Evolutionary conservation across 2,329 filamentous ascomycete species (phyloP).

Genomic region (Aspergillus ruber): DNA sequence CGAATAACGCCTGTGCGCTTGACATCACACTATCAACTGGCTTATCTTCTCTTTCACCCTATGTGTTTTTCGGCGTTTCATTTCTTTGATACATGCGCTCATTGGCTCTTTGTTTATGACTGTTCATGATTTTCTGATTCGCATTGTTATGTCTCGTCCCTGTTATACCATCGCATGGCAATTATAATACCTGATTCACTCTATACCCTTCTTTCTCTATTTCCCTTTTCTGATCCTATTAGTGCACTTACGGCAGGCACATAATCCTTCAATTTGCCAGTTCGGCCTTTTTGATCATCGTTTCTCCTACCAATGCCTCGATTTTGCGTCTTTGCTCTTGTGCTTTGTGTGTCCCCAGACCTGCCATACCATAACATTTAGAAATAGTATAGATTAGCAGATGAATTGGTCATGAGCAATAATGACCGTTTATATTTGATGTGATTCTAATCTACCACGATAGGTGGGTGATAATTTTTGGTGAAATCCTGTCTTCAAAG

Average conservation of each 20-base stretch:
- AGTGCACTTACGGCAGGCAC: slow-evolving; percentile 1
- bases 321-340: background rate
- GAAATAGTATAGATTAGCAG: slow-evolving; percentile 27
- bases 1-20: slow-evolving; percentile 14
- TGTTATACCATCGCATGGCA: slow-evolving; percentile 10
- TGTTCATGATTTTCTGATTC: slow-evolving; percentile 19
- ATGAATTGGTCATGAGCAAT: slow-evolving; percentile 1
- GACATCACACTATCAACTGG: background rate
- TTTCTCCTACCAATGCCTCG: background rate
- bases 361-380: slow-evolving; percentile 15
- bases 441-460: too few species aligned
- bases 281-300: slow-evolving; percentile 4
- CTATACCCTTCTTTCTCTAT: slow-evolving; percentile 1
- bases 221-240: slow-evolving; percentile 1
- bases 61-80: background rate
- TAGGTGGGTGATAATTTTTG: too few species aligned
- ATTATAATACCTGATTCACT: background rate
- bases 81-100: background rate
- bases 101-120: slow-evolving; percentile 11
- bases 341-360: background rate
- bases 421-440: background rate
- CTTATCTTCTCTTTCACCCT: background rate
- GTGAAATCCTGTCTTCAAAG: background rate
- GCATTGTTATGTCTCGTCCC: slow-evolving; percentile 11
- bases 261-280: background rate